Conservation (phyloP, 352 stramenopile species). For the Thalassiosira gravida region DNA sequence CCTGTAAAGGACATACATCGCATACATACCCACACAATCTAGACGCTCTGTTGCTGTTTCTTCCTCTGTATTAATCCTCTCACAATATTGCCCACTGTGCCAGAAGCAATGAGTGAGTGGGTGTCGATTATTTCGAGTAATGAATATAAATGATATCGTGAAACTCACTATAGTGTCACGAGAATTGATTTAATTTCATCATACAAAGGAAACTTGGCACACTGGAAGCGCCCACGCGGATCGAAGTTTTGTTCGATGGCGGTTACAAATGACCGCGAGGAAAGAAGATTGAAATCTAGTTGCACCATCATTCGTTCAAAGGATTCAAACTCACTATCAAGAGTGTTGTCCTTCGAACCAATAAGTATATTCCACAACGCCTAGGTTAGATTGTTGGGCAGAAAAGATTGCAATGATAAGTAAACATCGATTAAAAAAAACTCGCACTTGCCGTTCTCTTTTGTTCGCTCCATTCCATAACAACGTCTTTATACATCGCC, state of each 20-base stretch:
- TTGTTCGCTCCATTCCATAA: conserved; percentile 59
- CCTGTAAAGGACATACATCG: conserved; percentile 90
- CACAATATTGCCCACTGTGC: conserved; percentile 50
- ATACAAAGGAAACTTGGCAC: conserved; percentile 40
- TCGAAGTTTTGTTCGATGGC: conserved; percentile 75
- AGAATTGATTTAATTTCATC: conserved; percentile 55
- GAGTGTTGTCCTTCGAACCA: conserved; percentile 22
- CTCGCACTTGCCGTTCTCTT: conserved; percentile 38
- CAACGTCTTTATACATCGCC: conserved; percentile 68
- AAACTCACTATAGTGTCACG: conserved; percentile 56
- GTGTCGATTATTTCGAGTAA: too few species aligned
- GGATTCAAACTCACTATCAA: conserved; percentile 55
- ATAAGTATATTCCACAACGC: too few species aligned
- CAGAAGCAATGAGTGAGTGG: too few species aligned
- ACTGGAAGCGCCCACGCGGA: conserved; percentile 41
- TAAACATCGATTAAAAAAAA: too few species aligned
- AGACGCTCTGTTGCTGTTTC: conserved; percentile 90
- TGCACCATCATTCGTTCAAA: conserved; percentile 67
- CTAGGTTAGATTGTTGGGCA: conserved; percentile 7
- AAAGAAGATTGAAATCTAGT: conserved; percentile 64
- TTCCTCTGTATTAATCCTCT: conserved; percentile 86
- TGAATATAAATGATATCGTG: too few species aligned
- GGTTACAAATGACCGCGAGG: conserved; percentile 54
- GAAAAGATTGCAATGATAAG: too few species aligned
- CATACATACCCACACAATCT: conserved; percentile 88